Evolutionary conservation across 495 filamentous ascomycete species (phyloP).

Genomic region (Daldinia grandis): DNA sequence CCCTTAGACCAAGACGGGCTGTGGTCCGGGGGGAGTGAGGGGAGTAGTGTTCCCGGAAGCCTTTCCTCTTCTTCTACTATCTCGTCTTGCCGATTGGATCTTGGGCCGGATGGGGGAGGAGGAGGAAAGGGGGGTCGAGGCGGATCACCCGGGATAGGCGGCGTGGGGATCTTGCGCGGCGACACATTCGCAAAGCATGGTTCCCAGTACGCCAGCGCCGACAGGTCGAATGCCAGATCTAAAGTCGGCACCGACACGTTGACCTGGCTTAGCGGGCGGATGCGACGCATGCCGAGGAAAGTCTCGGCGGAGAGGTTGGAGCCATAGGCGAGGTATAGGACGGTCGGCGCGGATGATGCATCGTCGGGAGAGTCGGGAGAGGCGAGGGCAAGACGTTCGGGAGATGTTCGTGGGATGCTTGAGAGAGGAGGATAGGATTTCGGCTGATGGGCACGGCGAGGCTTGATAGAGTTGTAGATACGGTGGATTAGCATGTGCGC

Average conservation of each 20-base stretch:
- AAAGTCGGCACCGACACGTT: slow-evolving; percentile 83
- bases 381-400: slow-evolving; percentile 40
- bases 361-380: slow-evolving; percentile 25
- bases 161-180: slow-evolving; percentile 58
- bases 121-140: slow-evolving; percentile 46
- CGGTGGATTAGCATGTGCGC: slow-evolving; percentile 23
- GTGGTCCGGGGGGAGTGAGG: slow-evolving; percentile 51
- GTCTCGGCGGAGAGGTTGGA: slow-evolving; percentile 83
- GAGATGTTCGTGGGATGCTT: slow-evolving; percentile 40
- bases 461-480: slow-evolving; percentile 26
- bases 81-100: neutral
- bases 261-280: slow-evolving; percentile 78
- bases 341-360: slow-evolving; percentile 51
- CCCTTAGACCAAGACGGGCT: slow-evolving; percentile 73
- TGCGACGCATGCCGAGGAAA: slow-evolving; percentile 77
- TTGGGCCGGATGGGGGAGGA: slow-evolving; percentile 19
- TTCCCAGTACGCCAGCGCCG: slow-evolving; percentile 85
- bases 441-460: neutral
- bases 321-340: slow-evolving; percentile 95
- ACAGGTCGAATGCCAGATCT: slow-evolving; percentile 81
- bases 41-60: slow-evolving; percentile 22
- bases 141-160: slow-evolving; percentile 39
- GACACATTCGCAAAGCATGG: slow-evolving; percentile 90
- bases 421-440: slow-evolving; percentile 25
- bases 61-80: slow-evolving; percentile 42